phyloP scores from a whole-genome alignment of 805 yeast species.

The Yamadazyma sp. region DNA sequence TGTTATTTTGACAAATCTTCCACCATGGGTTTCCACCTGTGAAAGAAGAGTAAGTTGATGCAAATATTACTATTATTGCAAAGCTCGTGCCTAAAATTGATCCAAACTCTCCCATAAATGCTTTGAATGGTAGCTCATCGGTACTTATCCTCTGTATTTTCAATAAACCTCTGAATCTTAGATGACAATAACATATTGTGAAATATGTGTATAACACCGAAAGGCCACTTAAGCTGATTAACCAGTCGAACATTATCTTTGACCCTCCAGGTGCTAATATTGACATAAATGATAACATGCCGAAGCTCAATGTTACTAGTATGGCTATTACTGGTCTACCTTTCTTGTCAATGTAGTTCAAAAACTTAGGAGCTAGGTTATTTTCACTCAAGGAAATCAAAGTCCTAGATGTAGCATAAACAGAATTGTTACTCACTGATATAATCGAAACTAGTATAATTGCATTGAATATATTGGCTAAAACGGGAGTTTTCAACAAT shows the following conservation, averaged over 20 bases:
- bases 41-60: not conserved
- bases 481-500: slow-evolving; percentile 46
- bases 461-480: slow-evolving; percentile 70
- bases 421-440: slow-evolving; percentile 77
- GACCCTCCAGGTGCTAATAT: slow-evolving; percentile 48
- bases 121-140: slow-evolving; percentile 70
- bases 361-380: slow-evolving; percentile 53
- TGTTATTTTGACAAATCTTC: not conserved
- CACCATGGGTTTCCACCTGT: not conserved
- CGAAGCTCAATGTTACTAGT: slow-evolving; percentile 54
- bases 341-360: slow-evolving; percentile 43
- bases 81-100: slow-evolving; percentile 58
- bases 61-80: slow-evolving; percentile 13
- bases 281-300: slow-evolving; percentile 58
- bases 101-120: slow-evolving; percentile 60
- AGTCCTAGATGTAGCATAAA: slow-evolving; percentile 68
- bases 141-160: slow-evolving; percentile 60
- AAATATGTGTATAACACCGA: slow-evolving; percentile 39
- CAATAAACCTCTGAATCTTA: slow-evolving; percentile 66
- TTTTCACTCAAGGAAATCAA: slow-evolving; percentile 58
- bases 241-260: slow-evolving; percentile 33
- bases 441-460: slow-evolving; percentile 62
- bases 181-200: slow-evolving; percentile 47
- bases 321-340: slow-evolving; percentile 67
- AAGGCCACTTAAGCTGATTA: slow-evolving; percentile 34